Conservation (phyloP, 306 rosid species). For the Senna siamea region DNA sequence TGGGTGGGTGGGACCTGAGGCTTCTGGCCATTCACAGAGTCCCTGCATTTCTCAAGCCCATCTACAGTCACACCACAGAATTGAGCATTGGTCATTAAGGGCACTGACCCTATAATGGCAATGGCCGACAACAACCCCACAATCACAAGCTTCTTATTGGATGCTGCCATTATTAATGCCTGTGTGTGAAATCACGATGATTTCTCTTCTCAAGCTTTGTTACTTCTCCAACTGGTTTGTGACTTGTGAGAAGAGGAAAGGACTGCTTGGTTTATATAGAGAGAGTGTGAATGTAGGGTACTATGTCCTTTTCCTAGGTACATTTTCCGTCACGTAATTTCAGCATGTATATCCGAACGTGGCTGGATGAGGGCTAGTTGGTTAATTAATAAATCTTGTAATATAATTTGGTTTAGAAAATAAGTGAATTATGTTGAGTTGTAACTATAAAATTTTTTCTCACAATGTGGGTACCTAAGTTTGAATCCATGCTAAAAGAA, state of each 20-base stretch:
- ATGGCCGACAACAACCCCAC: slow-evolving; percentile 26
- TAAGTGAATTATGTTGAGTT: no score
- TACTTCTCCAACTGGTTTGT: not conserved
- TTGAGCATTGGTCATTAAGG: slow-evolving; percentile 24
- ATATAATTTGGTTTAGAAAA: no score
- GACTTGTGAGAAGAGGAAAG: not conserved
- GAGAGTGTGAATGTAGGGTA: not conserved
- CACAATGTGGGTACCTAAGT: no score
- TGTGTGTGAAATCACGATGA: not conserved
- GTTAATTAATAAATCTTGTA: no score
- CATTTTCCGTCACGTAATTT: no score
- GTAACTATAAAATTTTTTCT: no score
- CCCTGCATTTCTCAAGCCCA: slow-evolving; percentile 41
- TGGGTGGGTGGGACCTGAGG: slow-evolving; percentile 40
- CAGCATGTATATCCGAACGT: no score
- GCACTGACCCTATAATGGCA: slow-evolving; percentile 22
- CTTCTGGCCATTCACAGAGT: slow-evolving; percentile 40
- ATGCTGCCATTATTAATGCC: slow-evolving; percentile 19
- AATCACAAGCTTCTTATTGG: slow-evolving; percentile 28
- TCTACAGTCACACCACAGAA: slow-evolving; percentile 35
- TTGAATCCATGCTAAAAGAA: no score
- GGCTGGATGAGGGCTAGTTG: no score
- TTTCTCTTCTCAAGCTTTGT: not conserved
- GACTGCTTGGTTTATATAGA: slow-evolving; percentile 15
- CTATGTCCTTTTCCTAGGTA: not conserved